Evolutionary conservation across 352 stramenopile species (phyloP).

Genomic region (Phytophthora multivora): DNA sequence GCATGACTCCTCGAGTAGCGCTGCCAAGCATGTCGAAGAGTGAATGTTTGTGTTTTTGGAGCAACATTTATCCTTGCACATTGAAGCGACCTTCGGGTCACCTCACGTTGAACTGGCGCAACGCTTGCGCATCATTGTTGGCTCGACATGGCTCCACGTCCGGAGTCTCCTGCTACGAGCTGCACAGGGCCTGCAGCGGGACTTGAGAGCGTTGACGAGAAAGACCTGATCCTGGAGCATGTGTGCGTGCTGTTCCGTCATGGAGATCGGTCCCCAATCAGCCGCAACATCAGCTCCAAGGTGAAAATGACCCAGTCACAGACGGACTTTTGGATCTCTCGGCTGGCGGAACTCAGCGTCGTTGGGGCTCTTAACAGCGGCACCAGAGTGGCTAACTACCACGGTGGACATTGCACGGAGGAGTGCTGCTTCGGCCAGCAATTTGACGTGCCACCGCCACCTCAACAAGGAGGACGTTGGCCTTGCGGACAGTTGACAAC

Average conservation of each 20-base stretch:
- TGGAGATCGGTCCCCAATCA: constrained; percentile 81
- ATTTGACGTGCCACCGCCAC: constrained; percentile 36
- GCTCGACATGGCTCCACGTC: constrained; percentile 23
- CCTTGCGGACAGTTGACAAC: constrained; percentile 75
- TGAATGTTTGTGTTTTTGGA: background rate
- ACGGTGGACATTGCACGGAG: constrained; percentile 4
- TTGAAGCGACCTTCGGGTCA: background rate
- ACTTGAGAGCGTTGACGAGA: constrained; percentile 2
- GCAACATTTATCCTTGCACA: background rate
- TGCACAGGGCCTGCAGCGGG: background rate
- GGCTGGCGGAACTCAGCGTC: constrained; percentile 45
- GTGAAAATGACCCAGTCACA: constrained; percentile 52
- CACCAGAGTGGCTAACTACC: constrained; percentile 42
- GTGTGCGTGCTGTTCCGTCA: constrained; percentile 81
- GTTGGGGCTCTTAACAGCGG: constrained; percentile 56
- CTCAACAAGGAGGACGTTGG: constrained; percentile 66
- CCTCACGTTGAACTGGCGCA: constrained; percentile 11
- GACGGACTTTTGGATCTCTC: constrained; percentile 67
- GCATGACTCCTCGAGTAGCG: constrained; percentile 1
- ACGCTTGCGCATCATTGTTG: constrained; percentile 24
- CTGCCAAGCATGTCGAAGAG: constrained; percentile 4
- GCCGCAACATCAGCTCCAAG: constrained; percentile 47
- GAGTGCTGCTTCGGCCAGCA: constrained; percentile 1
- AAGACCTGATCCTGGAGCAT: constrained; percentile 53
- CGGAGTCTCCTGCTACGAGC: constrained; percentile 3